Percentiles rank a stretch among this genome's conserved stretches.
Evolutionary conservation across 305 asterid species (phyloP).

Genomic region (Solanum chacoense): DNA sequence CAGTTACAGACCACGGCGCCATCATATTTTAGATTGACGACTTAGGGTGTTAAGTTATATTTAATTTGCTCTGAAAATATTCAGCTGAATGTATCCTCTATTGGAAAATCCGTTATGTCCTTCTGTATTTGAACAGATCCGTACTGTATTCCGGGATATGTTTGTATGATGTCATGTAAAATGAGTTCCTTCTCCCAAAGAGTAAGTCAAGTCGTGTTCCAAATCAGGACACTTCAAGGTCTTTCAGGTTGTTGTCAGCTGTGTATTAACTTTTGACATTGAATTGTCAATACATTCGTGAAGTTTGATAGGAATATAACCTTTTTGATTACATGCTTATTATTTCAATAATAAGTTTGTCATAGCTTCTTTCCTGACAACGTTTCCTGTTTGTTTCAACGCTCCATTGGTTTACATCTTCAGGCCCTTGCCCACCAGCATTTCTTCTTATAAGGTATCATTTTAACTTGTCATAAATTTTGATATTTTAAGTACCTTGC

Average conservation of each 20-base stretch:
- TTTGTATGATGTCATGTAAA: neutral
- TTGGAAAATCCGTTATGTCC: neutral
- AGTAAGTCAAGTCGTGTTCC: neutral
- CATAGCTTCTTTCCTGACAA: neutral
- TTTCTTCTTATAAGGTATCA: constrained; percentile 89
- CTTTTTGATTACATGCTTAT: neutral
- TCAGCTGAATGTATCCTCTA: neutral
- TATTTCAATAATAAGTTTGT: constrained; percentile 8
- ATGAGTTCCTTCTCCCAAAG: neutral
- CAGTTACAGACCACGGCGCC: neutral
- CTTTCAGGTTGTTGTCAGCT: neutral
- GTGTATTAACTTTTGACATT: neutral
- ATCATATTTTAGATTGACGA: neutral
- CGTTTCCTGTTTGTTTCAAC: constrained; percentile 6
- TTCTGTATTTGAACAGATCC: neutral
- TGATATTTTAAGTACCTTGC: neutral
- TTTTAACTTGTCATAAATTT: constrained; percentile 5
- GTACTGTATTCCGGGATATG: neutral
- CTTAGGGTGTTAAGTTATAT: neutral
- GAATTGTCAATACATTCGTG: neutral
- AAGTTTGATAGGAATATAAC: neutral
- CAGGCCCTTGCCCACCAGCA: constrained; percentile 84
- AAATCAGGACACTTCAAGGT: no score
- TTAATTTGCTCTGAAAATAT: neutral
- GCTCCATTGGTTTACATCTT: constrained; percentile 20